Evolutionary conservation across 495 filamentous ascomycete species (phyloP), one percentile per base, ranked within the genome.

Genomic region (Penicillium steckii): DNA sequence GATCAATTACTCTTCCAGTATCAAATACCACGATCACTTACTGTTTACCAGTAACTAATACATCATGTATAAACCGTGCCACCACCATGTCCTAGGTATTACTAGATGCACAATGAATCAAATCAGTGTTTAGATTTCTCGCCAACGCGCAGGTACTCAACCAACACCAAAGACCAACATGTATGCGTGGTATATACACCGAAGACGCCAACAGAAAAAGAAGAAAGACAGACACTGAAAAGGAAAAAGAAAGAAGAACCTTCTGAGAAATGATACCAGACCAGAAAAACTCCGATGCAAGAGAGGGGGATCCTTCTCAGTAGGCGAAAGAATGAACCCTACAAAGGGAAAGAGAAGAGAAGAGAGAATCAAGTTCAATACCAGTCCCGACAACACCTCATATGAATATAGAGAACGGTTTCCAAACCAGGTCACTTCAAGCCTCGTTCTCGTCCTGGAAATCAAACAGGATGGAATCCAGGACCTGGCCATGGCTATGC

Each of bases 151-250:
- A 8, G 9, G 13, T 21, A 41, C 8, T 13, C 10, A 6, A 13
- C 9, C 18, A 41, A 41, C 38, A 41, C 38, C 38, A 37, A 15
- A 41, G 38, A 19, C 38, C 38, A 13, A 53, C 13, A 48, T 56
- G 33, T 33, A 53, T 50, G 27, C 24, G 50, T 58, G 54, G 41
- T 58, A 58, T 58, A 25, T 58, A 58, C 55, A 57, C 23, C 26
- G 17, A 51, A 52, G 8, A 41, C 38, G 38, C 38, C 38, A 21
- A 48, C 19, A 46, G 48, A 21, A 24, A 21, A 44, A 25, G 17
- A 19, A 9, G 19, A 46, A 52, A 32, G 32, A 52, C 32, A 38
- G 15, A 26, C 8, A 54, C 23, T 8, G 8, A 21, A 27, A 42
- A 56, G 42, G 24, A 12, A 7, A 32, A 22, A 26, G 13, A 13